phyloP scores from a whole-genome alignment of 306 rosid species.

The Canavalia gladiata region DNA sequence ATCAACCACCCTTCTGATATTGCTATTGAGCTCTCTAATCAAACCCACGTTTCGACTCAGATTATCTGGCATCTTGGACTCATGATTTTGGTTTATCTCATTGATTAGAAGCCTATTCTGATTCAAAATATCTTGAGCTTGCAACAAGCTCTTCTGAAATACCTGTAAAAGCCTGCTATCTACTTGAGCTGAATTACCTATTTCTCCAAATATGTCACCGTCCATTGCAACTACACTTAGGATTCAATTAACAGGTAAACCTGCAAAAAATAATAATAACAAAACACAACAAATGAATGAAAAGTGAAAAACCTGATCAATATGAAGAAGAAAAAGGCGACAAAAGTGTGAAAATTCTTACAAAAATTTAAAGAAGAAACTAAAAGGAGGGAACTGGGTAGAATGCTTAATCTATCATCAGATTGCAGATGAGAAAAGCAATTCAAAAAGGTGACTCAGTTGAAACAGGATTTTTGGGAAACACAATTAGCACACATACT shows the following conservation, averaged over 20 bases:
- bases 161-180: conserved; percentile 74
- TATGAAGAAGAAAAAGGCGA: conserved; percentile 34
- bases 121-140: conserved; percentile 91
- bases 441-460: conserved; percentile 39
- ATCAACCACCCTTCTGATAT: conserved; percentile 93
- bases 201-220: conserved; percentile 71
- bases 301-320: conserved; percentile 17
- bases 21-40: conserved; percentile 89
- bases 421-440: conserved; percentile 49
- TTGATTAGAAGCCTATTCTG: conserved; percentile 87
- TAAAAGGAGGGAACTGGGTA: conserved; percentile 5
- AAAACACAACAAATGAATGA: conserved; percentile 32
- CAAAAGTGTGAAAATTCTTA: conserved; percentile 27
- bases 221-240: conserved; percentile 63
- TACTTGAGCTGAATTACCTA: conserved; percentile 68
- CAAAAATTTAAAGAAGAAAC: conserved; percentile 38
- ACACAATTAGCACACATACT: conserved; percentile 41
- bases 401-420: conserved; percentile 42
- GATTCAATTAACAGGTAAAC: conserved; percentile 50
- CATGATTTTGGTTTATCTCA: conserved; percentile 92
- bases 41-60: conserved; percentile 80
- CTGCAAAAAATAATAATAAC: conserved; percentile 58
- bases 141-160: conserved; percentile 86
- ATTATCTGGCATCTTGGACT: conserved; percentile 80
- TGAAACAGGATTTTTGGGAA: conserved; percentile 43